Conservation (phyloP, 345 rosid genomes). For the Eucalyptus brandiana region DNA sequence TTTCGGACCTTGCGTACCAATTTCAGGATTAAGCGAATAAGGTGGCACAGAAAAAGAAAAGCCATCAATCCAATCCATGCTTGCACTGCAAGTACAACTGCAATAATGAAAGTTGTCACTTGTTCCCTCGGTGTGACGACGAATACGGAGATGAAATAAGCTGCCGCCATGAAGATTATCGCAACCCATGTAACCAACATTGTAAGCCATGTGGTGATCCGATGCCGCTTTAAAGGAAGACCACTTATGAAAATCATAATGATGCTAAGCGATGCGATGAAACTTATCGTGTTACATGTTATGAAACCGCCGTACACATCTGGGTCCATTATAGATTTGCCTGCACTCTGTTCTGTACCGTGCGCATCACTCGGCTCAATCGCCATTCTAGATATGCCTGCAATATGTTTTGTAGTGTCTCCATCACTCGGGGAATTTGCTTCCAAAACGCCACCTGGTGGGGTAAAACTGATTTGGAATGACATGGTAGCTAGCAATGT, state of each 20-base stretch:
- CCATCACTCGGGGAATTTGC: background rate
- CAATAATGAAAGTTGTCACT: accelerated
- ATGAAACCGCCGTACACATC: accelerated
- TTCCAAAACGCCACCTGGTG: background rate
- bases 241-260: accelerated
- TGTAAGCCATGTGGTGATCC: no score
- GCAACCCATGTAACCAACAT: no score
- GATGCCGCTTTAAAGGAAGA: no score
- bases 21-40: background rate
- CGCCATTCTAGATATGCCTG: no score
- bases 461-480: background rate
- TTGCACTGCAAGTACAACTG: accelerated
- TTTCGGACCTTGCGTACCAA: background rate
- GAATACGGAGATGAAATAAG: accelerated
- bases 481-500: background rate
- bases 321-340: no score
- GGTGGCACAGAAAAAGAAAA: background rate
- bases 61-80: background rate
- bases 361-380: no score
- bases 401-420: no score
- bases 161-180: accelerated
- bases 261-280: no score
- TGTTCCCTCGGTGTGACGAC: background rate
- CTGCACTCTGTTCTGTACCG: no score
- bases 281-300: no score